These are phyloP conservation scores for Phytophthora constricta DNA, from an alignment of 352 stramenopile species.

Conservation along the genomic window DNA sequence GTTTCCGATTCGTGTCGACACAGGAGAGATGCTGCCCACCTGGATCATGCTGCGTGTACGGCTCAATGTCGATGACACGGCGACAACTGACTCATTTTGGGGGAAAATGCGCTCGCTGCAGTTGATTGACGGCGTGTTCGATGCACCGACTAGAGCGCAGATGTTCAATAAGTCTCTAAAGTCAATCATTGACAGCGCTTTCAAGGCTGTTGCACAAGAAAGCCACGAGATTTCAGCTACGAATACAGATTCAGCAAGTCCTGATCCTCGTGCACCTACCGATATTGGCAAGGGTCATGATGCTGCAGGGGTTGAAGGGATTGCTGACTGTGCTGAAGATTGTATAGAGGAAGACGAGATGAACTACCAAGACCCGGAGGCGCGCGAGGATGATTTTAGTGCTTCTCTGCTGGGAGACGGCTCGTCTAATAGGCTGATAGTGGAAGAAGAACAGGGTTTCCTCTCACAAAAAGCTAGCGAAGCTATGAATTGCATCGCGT, in stretches of 20 bases:
- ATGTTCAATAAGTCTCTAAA: background rate
- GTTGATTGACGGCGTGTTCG: background rate
- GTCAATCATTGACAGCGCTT: background rate
- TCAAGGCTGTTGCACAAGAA: background rate
- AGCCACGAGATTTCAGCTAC: too few species aligned
- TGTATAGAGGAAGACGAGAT: background rate
- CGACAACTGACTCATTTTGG: background rate
- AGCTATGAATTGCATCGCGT: too few species aligned
- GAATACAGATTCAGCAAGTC: background rate
- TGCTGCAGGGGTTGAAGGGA: too few species aligned
- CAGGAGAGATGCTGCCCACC: background rate
- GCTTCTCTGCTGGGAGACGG: too few species aligned
- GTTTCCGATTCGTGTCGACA: background rate
- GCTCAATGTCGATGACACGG: background rate
- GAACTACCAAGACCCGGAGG: too few species aligned
- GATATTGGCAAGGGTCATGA: too few species aligned
- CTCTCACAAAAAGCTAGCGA: background rate
- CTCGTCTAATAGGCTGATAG: too few species aligned
- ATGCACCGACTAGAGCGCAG: background rate
- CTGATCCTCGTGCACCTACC: background rate
- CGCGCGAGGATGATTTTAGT: too few species aligned
- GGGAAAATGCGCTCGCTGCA: background rate
- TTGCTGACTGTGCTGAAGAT: too few species aligned
- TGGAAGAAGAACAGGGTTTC: too few species aligned
- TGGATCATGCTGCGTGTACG: background rate